Evolutionary conservation across 192 early-diverging fungal species (phyloP), one percentile per base, ranked within the genome.

Genomic region (Rhizophagus clarus): DNA sequence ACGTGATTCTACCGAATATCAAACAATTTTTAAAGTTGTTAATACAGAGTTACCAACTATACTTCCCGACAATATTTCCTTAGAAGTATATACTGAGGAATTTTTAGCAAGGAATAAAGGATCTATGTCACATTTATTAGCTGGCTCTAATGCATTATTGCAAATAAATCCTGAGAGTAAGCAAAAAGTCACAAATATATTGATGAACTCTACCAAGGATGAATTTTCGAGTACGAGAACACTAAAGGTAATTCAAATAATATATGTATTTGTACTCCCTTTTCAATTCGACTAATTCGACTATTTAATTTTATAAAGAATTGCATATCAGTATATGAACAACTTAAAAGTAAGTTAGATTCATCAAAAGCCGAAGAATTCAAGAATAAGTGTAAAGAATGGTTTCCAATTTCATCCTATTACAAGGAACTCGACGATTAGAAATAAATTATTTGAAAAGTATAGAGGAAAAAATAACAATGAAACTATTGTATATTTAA

Each of bases 281-380:
- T 31, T 51, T 67, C 40, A 32, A 40, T 42, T 69, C 11, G 24
- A 11, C 6, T 28, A 49, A 4, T 64, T 37, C n/a, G n/a, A 24
- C 47, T 24, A 29, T 51, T 47, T 79, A 20, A 24, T 28, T 60
- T 61, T 64, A 14, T 24, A 42, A 37, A 75, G 73, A 60, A 69
- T 74, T 80, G 60, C 20, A 74, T 80, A 51, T n/a, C 7, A 45
- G 67, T 67, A 2, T 70, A 79, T 34, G 66, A 79, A 56, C 28
- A n/a, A 29, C 45, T 79, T 10, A 69, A 56, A 69, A 56, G 15
- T 6, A 60, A 28, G 9, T 70, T 79, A 45, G 14, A 69, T 14
- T 79, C 77, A 56, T n/a, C 76, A 40, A 79, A 56, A 70, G 77
- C 77, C 32, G 77, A 79, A 40, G 31, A 69, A 40, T 79, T 79